Base-by-base conservation (phyloP, 1,284 basidiomycete species). In the Dichomitus squalens region DNA sequence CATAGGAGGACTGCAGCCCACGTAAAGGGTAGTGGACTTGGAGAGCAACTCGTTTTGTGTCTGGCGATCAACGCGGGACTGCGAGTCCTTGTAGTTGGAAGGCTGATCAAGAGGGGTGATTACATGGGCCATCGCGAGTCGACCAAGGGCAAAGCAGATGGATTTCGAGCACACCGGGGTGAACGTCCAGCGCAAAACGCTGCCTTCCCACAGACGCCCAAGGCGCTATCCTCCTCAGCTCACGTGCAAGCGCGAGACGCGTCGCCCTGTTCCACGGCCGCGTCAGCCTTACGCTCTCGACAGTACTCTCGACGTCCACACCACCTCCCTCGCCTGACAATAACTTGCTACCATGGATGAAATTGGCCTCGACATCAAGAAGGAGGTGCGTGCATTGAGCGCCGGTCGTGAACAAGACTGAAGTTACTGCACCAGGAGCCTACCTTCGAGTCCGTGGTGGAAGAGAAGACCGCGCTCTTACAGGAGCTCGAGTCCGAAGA, bases 41-140 rank as follows among this genome's bases (percentile, higher is more conserved):
- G 80, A 68, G 46, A 93, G 82, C 20, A 90, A 66, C 5, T 92
- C 89, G 66, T 84, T 80, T 67, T 92, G 90, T 65, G 72, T 86
- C 65, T 80, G 76, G 64, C 87, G 80, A 73, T 92, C 89, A 34
- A 93, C 76, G 58, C 88, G 85, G 23, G 83, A 81, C 74, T 95
- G 90, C 33, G 92, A 95, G 75, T 96, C 94, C 75, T 93, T 93
- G 77, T 97, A 98, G 70, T 94, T 94, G 7, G 95, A 97, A 18
- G 95, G 95, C 69, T 94, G 89, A 76, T 98, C 96, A 62, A 97
- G 81, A 20, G 90, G 76, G 31, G 84, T 75, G 49, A 96, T 87
- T 65, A 96, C 87, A 79, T 96, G 90, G 47, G 95, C 86, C 95
- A 97, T 98, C 63, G 55, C 69, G 29, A 35, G 29, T 2, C 21